These are phyloP conservation scores for Monosporascus ibericus DNA, from an alignment of 2,329 filamentous ascomycete species.

Conservation along the genomic window DNA sequence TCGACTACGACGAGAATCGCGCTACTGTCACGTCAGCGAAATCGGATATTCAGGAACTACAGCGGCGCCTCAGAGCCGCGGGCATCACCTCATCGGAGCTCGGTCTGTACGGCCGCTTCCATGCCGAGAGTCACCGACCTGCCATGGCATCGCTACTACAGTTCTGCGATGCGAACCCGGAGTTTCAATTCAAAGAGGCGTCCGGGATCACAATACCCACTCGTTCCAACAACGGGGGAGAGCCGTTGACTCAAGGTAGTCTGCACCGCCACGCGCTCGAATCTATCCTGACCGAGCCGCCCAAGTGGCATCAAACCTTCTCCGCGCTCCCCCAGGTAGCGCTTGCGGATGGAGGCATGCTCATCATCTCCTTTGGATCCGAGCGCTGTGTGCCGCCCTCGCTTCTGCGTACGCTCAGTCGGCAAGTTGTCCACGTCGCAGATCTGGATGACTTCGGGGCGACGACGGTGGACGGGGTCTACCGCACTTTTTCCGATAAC, in stretches of 20 bases:
- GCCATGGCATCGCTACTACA: conserved; percentile 14
- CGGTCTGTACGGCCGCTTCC: conserved; percentile 26
- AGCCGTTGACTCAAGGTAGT: conserved; percentile 12
- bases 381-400: conserved; percentile 30
- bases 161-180: conserved; percentile 19
- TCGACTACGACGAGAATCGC: conserved; percentile 30
- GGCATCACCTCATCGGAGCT: conserved; percentile 24
- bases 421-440: conserved; percentile 9
- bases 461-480: conserved; percentile 2
- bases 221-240: conserved; percentile 11
- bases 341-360: conserved; percentile 6
- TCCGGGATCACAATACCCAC: conserved; percentile 22
- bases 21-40: conserved; percentile 29
- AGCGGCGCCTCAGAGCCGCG: conserved; percentile 16
- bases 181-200: conserved; percentile 28
- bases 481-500: conserved; percentile 10
- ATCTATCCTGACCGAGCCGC: conserved; percentile 27
- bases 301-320: conserved; percentile 29
- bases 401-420: conserved; percentile 7
- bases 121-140: conserved; percentile 14
- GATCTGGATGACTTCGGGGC: conserved; percentile 6
- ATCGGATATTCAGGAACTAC: conserved; percentile 9
- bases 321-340: conserved; percentile 6
- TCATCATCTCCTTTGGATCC: conserved; percentile 29
- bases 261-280: conserved; percentile 26